Base-by-base conservation (phyloP, 148 eudicot species). In the Arbutus unedo region DNA sequence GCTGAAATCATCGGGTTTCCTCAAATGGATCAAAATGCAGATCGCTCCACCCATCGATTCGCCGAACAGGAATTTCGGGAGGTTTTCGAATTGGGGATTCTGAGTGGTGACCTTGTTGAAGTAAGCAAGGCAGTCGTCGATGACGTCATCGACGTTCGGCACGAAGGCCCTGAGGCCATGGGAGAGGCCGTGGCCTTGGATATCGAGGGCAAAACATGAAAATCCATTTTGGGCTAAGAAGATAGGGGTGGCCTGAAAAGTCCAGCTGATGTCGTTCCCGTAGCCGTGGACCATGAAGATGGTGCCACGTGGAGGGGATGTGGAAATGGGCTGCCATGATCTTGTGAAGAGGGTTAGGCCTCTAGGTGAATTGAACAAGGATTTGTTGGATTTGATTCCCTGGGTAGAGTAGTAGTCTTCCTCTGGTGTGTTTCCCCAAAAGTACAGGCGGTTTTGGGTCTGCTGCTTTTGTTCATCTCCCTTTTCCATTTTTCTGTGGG, bases 21-120 rank as follows among this genome's bases (percentile, higher is more conserved):
- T 81, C 64, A 96, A 85, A 45, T 88, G 89, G 1, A 97, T 90
- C 75, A 94, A 68, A 9, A 95, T 57, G 54, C 97, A 94, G 11
- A 97, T 94, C 5, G 99, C 99, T 0, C 98, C 99, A 1, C 99
- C 99, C 98, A 97, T 93, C 0, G 98, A 97, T 76, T 94, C 99
- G 1, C 99, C 99, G 44, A 41, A 89, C n/a, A 97, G 53, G 79
- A 94, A 97, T 7, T 31, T 81, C 7, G 94, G 96, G 3, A 90
- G 43, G 31, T 55, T 13, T n/a, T 77, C 44, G 7, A 79, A 83
- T 15, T 79, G 60, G 2, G 77, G 84, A 74, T 70, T 81, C 70
- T 81, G 78, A 21, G 81, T 38, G 19, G 89, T 8, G 3, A 91
- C 41, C 6, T 79, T 90, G 2, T 62, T 55, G 85, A 93, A 96